Evolutionary conservation across 202 grass and related monocot species (phyloP).

Genomic region (Alloteropsis angusta): DNA sequence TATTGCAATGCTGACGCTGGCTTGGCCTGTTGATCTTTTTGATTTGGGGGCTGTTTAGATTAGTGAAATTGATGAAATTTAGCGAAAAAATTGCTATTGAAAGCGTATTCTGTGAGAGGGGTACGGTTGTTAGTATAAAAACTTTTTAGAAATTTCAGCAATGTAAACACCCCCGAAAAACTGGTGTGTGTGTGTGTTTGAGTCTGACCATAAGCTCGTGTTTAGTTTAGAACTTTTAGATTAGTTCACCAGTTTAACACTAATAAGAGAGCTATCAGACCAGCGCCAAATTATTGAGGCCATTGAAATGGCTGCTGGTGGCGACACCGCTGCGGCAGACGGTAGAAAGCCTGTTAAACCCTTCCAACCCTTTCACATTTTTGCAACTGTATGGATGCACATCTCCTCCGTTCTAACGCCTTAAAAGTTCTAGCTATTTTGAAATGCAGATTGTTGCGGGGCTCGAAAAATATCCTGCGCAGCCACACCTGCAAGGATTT

Average conservation of each 20-base stretch:
- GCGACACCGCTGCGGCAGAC: neutral
- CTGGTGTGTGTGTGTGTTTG: neutral
- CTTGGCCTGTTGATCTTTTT: conserved; percentile 14
- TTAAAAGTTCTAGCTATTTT: neutral
- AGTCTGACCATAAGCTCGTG: neutral
- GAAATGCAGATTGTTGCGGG: neutral
- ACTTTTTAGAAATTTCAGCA: too few relatives aligned
- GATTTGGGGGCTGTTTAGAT: neutral
- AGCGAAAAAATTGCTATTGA: too few relatives aligned
- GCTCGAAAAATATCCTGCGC: neutral
- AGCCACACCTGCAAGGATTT: neutral
- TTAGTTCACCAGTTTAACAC: neutral
- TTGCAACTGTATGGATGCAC: neutral
- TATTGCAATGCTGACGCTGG: neutral
- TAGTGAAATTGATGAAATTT: too few relatives aligned
- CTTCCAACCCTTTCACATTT: neutral
- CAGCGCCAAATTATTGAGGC: neutral
- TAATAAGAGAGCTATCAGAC: neutral
- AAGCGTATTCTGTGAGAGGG: too few relatives aligned
- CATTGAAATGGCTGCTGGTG: neutral
- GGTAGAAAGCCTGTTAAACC: neutral
- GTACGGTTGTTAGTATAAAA: too few relatives aligned
- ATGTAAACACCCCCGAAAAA: too few relatives aligned
- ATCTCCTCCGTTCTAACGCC: neutral
- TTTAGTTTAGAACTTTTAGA: neutral